Conservation (phyloP, 768 basidiomycete species). For the Pholiota microspora region DNA sequence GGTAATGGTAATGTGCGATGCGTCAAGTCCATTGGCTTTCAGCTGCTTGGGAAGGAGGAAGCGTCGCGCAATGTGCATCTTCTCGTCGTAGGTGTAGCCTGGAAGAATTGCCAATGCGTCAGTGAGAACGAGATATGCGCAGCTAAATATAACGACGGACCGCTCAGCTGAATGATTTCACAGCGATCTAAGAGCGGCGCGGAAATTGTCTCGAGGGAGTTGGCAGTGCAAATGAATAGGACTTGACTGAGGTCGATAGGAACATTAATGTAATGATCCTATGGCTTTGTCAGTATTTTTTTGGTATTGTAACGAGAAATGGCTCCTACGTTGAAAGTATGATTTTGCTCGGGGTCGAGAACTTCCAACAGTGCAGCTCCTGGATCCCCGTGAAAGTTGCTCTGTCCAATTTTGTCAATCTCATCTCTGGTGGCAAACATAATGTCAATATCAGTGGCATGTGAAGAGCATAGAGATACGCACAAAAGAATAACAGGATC, state of each 20-base stretch:
- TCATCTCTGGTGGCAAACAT: conserved; percentile 58
- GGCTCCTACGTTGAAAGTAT: conserved; percentile 76
- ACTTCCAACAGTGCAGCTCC: conserved; percentile 89
- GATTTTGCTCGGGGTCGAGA: conserved; percentile 92
- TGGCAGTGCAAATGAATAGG: conserved; percentile 91
- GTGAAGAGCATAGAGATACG: conserved; percentile 28
- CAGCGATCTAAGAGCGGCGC: conserved; percentile 87
- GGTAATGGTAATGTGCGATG: conserved; percentile 58
- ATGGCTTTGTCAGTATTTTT: no score
- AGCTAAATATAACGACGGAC: conserved; percentile 30
- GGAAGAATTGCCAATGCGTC: not conserved
- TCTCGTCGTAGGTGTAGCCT: conserved; percentile 90
- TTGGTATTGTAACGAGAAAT: no score
- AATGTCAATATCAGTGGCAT: conserved; percentile 1
- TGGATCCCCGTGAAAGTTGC: conserved; percentile 90
- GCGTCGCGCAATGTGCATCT: conserved; percentile 81
- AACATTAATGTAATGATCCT: conserved; percentile 92
- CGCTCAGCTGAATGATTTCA: conserved; percentile 80
- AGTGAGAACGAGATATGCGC: not conserved
- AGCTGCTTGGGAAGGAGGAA: conserved; percentile 92
- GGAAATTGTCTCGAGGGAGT: conserved; percentile 85
- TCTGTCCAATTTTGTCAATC: conserved; percentile 87
- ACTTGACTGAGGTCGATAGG: conserved; percentile 87
- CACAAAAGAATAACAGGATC: conserved; percentile 79
- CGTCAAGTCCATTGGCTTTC: conserved; percentile 67